Evolutionary conservation across 371 early-diverging fungal genomes (phyloP).

Genomic region (Basidiobolus heterosporus): DNA sequence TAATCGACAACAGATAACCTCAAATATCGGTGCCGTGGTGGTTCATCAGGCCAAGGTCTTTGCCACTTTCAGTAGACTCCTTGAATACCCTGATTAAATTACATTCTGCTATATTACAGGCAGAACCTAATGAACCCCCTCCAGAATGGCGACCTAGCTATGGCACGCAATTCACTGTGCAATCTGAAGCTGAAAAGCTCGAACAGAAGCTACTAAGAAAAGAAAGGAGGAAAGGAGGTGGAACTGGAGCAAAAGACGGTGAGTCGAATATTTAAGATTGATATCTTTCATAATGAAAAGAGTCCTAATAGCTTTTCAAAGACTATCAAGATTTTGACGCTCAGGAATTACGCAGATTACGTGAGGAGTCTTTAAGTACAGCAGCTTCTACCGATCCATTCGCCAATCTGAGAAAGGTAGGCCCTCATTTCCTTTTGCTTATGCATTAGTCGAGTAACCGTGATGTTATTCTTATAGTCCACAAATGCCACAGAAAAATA

Average conservation of each 20-base stretch:
- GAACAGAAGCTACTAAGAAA: constrained; percentile 45
- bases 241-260: constrained; percentile 1
- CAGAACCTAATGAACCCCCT: constrained; percentile 5
- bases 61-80: constrained; percentile 25
- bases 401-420: not conserved
- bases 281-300: no score
- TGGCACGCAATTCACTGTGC: constrained; percentile 50
- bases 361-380: constrained; percentile 4
- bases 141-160: constrained; percentile 18
- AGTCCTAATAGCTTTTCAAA: constrained; percentile 4
- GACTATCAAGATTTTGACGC: constrained; percentile 1
- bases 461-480: not conserved
- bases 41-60: constrained; percentile 13
- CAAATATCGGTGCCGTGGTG: not conserved
- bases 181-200: constrained; percentile 47
- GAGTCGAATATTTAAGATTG: not conserved
- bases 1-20: constrained; percentile 13
- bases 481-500: constrained; percentile 15
- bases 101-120: constrained; percentile 8
- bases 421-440: not conserved
- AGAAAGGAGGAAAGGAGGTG: constrained; percentile 40
- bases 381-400: not conserved
- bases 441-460: not conserved
- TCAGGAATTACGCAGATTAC: not conserved
- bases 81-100: constrained; percentile 7